A percentile compares a stretch with the other conserved stretches of the same genome.
phyloP scores from a whole-genome alignment of 176 grass and related monocot genomes.

The Phragmites australis region DNA sequence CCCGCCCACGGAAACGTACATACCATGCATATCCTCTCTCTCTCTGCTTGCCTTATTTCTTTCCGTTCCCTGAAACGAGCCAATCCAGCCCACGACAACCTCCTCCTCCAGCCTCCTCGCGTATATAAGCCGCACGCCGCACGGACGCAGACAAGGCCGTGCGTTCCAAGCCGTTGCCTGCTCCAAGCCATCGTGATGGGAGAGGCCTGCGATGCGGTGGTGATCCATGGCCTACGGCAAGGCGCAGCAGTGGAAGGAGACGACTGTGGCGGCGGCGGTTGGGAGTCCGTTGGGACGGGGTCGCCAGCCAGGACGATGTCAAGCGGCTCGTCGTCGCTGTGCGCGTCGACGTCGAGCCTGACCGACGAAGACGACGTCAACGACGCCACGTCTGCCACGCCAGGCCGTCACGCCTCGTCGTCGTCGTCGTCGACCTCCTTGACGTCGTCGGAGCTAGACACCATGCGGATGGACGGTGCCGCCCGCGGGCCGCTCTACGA shows the following conservation, averaged over 20 bases:
- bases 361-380: conserved; percentile 27
- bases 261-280: background rate
- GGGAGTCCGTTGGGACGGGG: background rate
- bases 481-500: conserved; percentile 52
- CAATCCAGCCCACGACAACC: background rate
- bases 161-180: background rate
- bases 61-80: background rate
- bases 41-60: background rate
- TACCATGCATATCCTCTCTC: conserved; percentile 16
- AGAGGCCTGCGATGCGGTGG: background rate
- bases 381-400: background rate
- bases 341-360: conserved; percentile 46
- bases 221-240: background rate
- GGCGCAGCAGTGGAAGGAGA: too few relatives aligned
- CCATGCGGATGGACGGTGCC: conserved; percentile 12
- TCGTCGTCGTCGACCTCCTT: conserved; percentile 12
- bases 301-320: background rate
- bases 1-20: conserved; percentile 30
- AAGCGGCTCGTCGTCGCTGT: conserved; percentile 17
- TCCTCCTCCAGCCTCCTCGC: background rate
- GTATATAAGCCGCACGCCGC: background rate
- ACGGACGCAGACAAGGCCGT: background rate
- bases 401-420: background rate
- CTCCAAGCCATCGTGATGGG: background rate
- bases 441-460: conserved; percentile 25